Percentiles rank a stretch among this genome's conserved stretches.
Conservation (phyloP, 805 yeast genomes). For the Zygotorulaspora chibaensis region DNA sequence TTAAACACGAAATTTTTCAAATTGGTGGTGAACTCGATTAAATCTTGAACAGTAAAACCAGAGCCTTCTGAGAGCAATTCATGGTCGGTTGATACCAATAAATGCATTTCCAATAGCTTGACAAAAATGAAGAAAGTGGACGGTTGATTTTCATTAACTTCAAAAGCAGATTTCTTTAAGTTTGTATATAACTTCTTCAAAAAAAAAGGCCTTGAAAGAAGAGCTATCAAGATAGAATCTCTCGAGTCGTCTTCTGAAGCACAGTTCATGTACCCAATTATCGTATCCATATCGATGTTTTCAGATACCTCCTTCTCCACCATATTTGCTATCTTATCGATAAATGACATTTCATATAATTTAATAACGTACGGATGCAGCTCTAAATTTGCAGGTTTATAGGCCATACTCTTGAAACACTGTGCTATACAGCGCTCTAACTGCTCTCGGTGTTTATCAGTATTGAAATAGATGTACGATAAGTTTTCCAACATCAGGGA, state of each 20-base stretch:
- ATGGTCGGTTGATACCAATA: slow-evolving; percentile 29
- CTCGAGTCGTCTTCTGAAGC: slow-evolving; percentile 15
- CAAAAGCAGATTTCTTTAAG: neutral
- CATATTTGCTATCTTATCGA: slow-evolving; percentile 10
- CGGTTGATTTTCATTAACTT: slow-evolving; percentile 3
- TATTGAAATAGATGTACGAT: slow-evolving; percentile 11
- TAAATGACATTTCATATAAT: slow-evolving; percentile 15
- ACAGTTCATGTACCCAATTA: slow-evolving; percentile 12
- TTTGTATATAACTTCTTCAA: slow-evolving; percentile 10
- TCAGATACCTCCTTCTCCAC: slow-evolving; percentile 4
- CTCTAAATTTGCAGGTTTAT: slow-evolving; percentile 2
- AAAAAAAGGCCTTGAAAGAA: slow-evolving; percentile 18
- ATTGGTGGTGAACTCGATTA: slow-evolving; percentile 16
- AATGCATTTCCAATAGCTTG: slow-evolving; percentile 22
- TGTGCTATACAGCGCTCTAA: slow-evolving; percentile 6
- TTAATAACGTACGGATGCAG: slow-evolving; percentile 7
- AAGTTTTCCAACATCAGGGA: slow-evolving; percentile 17
- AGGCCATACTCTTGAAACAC: slow-evolving; percentile 9
- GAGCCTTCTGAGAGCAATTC: slow-evolving; percentile 21
- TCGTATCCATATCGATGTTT: slow-evolving; percentile 5
- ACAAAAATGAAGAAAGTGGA: slow-evolving; percentile 16
- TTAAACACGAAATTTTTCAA: slow-evolving; percentile 24
- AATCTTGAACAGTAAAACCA: slow-evolving; percentile 15
- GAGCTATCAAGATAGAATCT: slow-evolving; percentile 14
- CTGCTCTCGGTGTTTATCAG: neutral